Base-by-base conservation (phyloP, 495 filamentous ascomycete genomes). In the Trichocladium uniseriatum region DNA sequence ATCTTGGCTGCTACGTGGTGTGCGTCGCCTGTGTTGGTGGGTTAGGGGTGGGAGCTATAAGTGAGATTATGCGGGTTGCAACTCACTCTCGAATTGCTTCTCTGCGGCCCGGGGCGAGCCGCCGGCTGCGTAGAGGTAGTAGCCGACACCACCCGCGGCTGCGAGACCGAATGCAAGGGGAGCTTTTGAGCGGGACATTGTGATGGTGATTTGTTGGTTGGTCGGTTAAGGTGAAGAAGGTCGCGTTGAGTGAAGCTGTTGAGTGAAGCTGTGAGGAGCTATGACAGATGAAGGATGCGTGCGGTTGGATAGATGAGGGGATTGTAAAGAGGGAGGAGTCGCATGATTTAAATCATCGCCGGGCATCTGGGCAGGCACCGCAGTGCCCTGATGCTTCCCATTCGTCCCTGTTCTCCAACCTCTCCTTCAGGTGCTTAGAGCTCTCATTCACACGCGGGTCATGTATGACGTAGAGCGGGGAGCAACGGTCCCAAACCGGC, bases 51-150 rank as follows among this genome's bases (percentile, higher is more conserved):
- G n/a, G n/a, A n/a, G n/a, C n/a, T n/a, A n/a, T n/a, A n/a, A n/a
- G n/a, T n/a, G n/a, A n/a, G n/a, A n/a, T n/a, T n/a, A n/a, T n/a
- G 24, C 24, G 19, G 37, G 5, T 5, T 15, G 18, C 24, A 8
- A 27, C 40, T 51, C 39, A 95, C 92, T 75, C 72, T 94, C 87
- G 54, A 85, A 74, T 51, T 89, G 68, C 72, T 90, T 86, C 75
- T 84, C 77, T 10, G 91, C 91, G 22, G 77, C 78, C 49, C 84
- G 81, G n/a, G 86, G 78, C 62, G 83, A 75, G 31, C 92, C 92
- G 43, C 90, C 89, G 1, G 91, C 86, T 19, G 70, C 74, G 69
- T 95, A 97, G 45, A 97, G 74, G 73, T 97, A 98, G 77, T 96
- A 96, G 14, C 83, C 91, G 37, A 79, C 73, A 34, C 79, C 79